These are phyloP conservation scores for Acacia acuminata DNA, from an alignment of 306 rosid species.

Conservation along the genomic window DNA sequence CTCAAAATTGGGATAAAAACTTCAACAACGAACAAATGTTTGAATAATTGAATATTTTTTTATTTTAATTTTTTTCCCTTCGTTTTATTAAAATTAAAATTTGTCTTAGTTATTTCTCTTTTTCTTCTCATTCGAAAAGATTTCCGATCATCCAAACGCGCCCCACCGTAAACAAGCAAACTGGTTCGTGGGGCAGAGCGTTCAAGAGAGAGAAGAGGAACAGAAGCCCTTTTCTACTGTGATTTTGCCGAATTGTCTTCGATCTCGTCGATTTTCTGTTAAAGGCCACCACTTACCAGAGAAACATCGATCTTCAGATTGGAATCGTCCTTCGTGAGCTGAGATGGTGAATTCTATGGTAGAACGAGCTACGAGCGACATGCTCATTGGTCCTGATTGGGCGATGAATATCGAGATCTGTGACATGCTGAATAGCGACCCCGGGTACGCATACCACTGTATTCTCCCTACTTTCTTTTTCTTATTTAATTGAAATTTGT, in stretches of 20 bases:
- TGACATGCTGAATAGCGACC: slow-evolving; percentile 90
- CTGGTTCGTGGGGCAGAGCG: slow-evolving; percentile 18
- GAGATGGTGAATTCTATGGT: slow-evolving; percentile 92
- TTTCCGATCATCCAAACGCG: not conserved
- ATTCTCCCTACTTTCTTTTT: slow-evolving; percentile 14
- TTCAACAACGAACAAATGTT: not conserved
- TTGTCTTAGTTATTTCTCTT: not conserved
- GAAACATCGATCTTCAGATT: slow-evolving; percentile 34
- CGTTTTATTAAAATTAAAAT: not conserved
- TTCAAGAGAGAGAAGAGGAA: slow-evolving; percentile 23
- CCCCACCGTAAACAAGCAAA: slow-evolving; percentile 33
- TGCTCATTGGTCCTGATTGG: slow-evolving; percentile 99
- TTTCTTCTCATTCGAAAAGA: not conserved
- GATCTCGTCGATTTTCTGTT: slow-evolving; percentile 35
- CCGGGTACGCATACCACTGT: slow-evolving; percentile 63
- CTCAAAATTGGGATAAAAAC: too few species aligned
- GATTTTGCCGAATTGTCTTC: slow-evolving; percentile 31
- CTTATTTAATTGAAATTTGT: slow-evolving; percentile 3
- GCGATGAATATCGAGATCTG: slow-evolving; percentile 99
- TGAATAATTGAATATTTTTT: not conserved
- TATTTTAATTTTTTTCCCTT: not conserved
- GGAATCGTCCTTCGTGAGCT: slow-evolving; percentile 30
- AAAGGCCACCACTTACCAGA: slow-evolving; percentile 33
- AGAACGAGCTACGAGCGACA: slow-evolving; percentile 97
- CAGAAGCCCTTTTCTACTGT: slow-evolving; percentile 26